Base-by-base conservation (phyloP, 164 flowering plant genomes). In the Piper longum region DNA sequence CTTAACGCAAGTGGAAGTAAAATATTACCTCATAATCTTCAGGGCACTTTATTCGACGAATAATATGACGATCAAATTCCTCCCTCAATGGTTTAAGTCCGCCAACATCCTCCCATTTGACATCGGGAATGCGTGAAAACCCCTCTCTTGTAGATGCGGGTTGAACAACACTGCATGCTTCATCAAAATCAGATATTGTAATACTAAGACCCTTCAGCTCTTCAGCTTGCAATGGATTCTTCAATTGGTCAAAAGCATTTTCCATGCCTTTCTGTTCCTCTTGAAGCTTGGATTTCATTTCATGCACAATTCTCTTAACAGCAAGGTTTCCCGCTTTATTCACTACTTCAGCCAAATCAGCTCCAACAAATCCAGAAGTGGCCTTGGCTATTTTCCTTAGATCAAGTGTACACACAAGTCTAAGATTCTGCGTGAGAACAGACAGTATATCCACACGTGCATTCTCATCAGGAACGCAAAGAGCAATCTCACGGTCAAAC, bases 91-190 rank as follows among this genome's bases (percentile, higher is more conserved):
- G 58, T 65, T 80, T 80, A 66, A 93, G 87, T 44, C 97, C 98
- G 48, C 96, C 98, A 76, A 93, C 92, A 77, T 89, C 96, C 60
- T 86, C 95, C 98, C 98, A 93, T 66, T 75, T 90, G 16, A 88
- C 89, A 76, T 82, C 77, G 54, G 97, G 98, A 66, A 88, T 81
- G 9, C 80, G 40, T 52, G 97, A 85, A 75, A 93, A 89, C 43
- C 98, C 98, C 81, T 93, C 98, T 74, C 98, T 86, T 72, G 77
- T 80, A 16, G 80, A 77, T 56, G 97, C 88, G 36, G 97, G 97
- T 70, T 93, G 99, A 66, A 90, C 86, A 74, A 75, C 43, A 75
- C 83, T 84, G 54, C 74, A 72, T 60, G 99, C 99, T 72, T 79
- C 87, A 93, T 86, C 96, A 86, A 90, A 93, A 77, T 93, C 98